phyloP scores from a whole-genome alignment of 257 asterid genomes.

The Penstemon davidsonii region DNA sequence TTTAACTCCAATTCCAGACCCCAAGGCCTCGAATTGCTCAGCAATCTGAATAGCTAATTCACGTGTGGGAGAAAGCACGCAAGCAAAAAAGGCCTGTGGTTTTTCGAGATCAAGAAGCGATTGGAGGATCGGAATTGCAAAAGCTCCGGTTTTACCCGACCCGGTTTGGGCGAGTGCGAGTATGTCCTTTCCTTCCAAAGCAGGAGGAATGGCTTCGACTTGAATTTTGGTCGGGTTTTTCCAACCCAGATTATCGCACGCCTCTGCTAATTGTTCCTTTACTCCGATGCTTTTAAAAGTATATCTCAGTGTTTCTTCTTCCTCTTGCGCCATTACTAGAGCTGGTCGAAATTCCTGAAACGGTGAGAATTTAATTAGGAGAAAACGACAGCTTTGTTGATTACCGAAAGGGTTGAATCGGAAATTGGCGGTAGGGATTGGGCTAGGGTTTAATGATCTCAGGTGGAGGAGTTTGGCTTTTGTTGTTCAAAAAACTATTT shows the following conservation, averaged over 20 bases:
- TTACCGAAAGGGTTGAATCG: no score
- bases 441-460: no score
- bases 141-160: slow-evolving; percentile 95
- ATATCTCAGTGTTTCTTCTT: neutral
- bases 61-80: slow-evolving; percentile 86
- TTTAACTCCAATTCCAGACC: slow-evolving; percentile 73
- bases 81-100: slow-evolving; percentile 86
- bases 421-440: no score
- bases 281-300: slow-evolving; percentile 85
- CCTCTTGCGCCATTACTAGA: neutral
- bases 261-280: slow-evolving; percentile 57
- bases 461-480: no score
- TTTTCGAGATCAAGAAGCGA: slow-evolving; percentile 48
- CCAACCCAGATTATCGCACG: slow-evolving; percentile 82
- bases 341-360: no score
- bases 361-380: no score
- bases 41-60: slow-evolving; percentile 89
- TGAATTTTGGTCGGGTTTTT: slow-evolving; percentile 71
- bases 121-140: slow-evolving; percentile 85
- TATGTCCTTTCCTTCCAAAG: slow-evolving; percentile 76
- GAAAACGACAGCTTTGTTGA: no score
- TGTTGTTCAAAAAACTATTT: no score
- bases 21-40: slow-evolving; percentile 90
- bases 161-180: slow-evolving; percentile 96
- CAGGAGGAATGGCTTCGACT: slow-evolving; percentile 67